Evolutionary conservation across 2,329 filamentous ascomycete species (phyloP).

Genomic region (Aspergillus chevalieri): DNA sequence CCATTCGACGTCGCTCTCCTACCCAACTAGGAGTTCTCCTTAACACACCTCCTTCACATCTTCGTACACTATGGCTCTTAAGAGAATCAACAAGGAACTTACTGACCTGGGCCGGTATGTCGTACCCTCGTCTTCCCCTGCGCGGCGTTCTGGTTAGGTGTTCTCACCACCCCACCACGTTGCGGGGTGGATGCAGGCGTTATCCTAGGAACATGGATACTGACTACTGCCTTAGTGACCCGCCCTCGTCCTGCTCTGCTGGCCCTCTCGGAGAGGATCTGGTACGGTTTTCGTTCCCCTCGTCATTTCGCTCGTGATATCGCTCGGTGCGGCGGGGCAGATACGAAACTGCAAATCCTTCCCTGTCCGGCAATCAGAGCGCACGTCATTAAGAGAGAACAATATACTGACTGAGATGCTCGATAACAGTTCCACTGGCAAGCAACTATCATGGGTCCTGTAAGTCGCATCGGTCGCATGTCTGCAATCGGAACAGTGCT

Average conservation of each 20-base stretch:
- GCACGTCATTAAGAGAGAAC: not conserved
- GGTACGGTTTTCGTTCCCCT: conserved; percentile 54
- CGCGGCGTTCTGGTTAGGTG: not conserved
- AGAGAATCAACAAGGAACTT: conserved; percentile 51
- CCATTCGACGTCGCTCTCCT: conserved; percentile 9
- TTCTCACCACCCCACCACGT: not conserved
- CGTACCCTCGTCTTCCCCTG: conserved; percentile 2
- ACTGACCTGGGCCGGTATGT: conserved; percentile 48
- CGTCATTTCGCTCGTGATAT: conserved; percentile 1
- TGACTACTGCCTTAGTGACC: conserved; percentile 59
- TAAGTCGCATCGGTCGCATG: conserved; percentile 47
- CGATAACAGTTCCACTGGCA: conserved; percentile 90
- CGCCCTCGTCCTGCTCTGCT: conserved; percentile 96
- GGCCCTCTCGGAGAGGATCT: conserved; percentile 95
- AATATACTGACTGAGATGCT: conserved; percentile 23
- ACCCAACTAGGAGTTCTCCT: conserved; percentile 1
- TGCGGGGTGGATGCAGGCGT: not conserved
- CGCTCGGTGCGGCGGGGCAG: conserved; percentile 17
- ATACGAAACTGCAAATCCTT: conserved; percentile 1
- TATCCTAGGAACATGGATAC: not conserved
- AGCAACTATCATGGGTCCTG: conserved; percentile 99
- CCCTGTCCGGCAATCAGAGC: not conserved
- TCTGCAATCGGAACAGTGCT: conserved; percentile 16
- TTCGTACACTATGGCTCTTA: conserved; percentile 42
- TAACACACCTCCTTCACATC: conserved; percentile 9